phyloP scores from a whole-genome alignment of 306 rosid species.

The Inga oerstediana region DNA sequence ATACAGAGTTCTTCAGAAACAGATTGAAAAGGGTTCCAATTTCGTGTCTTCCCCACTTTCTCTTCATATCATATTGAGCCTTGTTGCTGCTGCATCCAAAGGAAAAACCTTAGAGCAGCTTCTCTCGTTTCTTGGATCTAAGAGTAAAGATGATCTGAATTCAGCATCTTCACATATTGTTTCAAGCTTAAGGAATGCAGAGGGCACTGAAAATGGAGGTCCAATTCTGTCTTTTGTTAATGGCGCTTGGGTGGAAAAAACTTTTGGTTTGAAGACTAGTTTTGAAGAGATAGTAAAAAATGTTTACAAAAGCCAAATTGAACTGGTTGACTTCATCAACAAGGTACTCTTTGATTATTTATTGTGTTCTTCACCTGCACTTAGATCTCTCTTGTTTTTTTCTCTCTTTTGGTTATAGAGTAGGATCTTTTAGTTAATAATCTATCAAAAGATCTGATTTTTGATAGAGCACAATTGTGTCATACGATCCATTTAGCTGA shows the following conservation, averaged over 20 bases:
- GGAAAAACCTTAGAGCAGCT: constrained; percentile 18
- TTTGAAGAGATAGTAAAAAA: not conserved
- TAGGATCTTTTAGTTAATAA: no score
- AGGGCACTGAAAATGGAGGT: not conserved
- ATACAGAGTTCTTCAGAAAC: constrained; percentile 1
- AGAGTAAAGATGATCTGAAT: constrained; percentile 1
- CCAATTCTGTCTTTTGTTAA: constrained; percentile 1
- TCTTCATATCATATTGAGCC: not conserved
- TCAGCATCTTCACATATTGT: constrained; percentile 1
- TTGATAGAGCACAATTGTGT: no score
- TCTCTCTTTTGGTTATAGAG: no score
- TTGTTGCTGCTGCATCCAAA: constrained; percentile 1
- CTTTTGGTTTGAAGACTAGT: constrained; percentile 4
- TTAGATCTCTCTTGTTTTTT: not conserved
- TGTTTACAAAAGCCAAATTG: constrained; percentile 16
- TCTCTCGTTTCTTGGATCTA: constrained; percentile 14
- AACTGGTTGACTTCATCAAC: constrained; percentile 9
- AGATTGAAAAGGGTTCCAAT: constrained; percentile 18
- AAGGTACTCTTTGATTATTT: not conserved
- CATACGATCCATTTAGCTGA: no score
- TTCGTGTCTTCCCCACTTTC: constrained; percentile 17
- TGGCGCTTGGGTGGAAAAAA: constrained; percentile 21
- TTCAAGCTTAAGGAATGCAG: not conserved
- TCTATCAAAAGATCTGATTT: no score
- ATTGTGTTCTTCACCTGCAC: not conserved